Conservation (phyloP, 129 eudicot genomes). For the Centrapalus pauciflorus region DNA sequence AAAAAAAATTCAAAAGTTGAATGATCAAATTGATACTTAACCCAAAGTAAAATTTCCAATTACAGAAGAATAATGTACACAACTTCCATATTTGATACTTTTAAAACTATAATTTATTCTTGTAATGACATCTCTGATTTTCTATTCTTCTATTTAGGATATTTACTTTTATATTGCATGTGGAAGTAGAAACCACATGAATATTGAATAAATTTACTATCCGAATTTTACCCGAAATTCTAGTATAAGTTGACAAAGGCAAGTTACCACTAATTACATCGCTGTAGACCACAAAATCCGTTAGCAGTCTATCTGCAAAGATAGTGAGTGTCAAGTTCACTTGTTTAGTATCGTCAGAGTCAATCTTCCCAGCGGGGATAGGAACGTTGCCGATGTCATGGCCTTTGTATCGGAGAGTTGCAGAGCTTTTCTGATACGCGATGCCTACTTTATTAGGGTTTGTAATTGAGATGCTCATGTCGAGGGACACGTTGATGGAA, state of each 20-base stretch:
- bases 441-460: slow-evolving; percentile 74
- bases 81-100: not conserved
- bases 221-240: slow-evolving; percentile 45
- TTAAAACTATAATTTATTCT: slow-evolving; percentile 36
- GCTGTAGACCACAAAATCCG: slow-evolving; percentile 40
- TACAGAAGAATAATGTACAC: not conserved
- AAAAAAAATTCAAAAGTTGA: too few relatives aligned
- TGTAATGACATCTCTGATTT: slow-evolving; percentile 48
- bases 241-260: slow-evolving; percentile 41
- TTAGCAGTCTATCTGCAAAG: slow-evolving; percentile 57
- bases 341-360: slow-evolving; percentile 22
- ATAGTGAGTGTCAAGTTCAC: slow-evolving; percentile 56
- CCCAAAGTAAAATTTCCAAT: too few relatives aligned
- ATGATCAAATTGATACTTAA: too few relatives aligned
- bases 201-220: slow-evolving; percentile 41
- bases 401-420: slow-evolving; percentile 42
- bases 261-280: slow-evolving; percentile 51
- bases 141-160: slow-evolving; percentile 14
- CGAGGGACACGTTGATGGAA: slow-evolving; percentile 49
- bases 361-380: slow-evolving; percentile 52
- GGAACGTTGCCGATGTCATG: slow-evolving; percentile 58
- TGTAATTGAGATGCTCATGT: slow-evolving; percentile 31
- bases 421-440: slow-evolving; percentile 36
- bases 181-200: slow-evolving; percentile 48
- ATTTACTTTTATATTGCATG: slow-evolving; percentile 43